phyloP scores from a whole-genome alignment of 1,139 yeast genomes.

The Pichia terricola region DNA sequence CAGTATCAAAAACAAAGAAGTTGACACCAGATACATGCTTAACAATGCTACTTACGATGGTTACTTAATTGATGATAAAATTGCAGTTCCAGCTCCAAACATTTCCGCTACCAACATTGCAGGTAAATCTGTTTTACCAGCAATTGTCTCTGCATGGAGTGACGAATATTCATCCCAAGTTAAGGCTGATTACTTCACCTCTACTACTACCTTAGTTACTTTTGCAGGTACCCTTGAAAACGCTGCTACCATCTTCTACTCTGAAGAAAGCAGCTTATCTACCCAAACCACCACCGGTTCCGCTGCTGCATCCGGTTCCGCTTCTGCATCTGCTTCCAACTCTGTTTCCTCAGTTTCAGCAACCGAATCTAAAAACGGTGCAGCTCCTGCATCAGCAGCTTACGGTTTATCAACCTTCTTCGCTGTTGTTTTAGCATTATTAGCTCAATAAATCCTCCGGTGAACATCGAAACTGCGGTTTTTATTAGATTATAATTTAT shows the following conservation, averaged over 20 bases:
- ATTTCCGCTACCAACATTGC: constrained; percentile 39
- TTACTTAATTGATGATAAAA: constrained; percentile 27
- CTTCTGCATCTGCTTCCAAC: constrained; percentile 1
- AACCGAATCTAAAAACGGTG: neutral
- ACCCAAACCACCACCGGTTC: constrained; percentile 2
- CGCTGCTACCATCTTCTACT: constrained; percentile 13
- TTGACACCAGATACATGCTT: constrained; percentile 29
- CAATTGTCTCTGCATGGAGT: constrained; percentile 36
- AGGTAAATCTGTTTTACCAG: constrained; percentile 28
- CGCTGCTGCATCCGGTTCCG: constrained; percentile 1
- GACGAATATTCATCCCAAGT: constrained; percentile 39
- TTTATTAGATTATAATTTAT: no score
- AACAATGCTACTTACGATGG: constrained; percentile 35
- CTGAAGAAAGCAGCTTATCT: constrained; percentile 2
- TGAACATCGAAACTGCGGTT: no score
- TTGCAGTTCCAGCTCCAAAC: constrained; percentile 31
- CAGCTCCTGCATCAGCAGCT: constrained; percentile 5
- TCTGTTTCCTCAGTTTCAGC: neutral
- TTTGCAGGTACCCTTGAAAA: constrained; percentile 19
- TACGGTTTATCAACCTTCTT: constrained; percentile 1
- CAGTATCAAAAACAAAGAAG: constrained; percentile 26
- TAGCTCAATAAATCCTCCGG: no score
- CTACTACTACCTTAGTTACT: constrained; percentile 27
- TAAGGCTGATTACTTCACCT: constrained; percentile 13
- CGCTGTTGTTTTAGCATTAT: constrained; percentile 3